Conservation (phyloP, 768 basidiomycete species). For the Boletellus sp. region DNA sequence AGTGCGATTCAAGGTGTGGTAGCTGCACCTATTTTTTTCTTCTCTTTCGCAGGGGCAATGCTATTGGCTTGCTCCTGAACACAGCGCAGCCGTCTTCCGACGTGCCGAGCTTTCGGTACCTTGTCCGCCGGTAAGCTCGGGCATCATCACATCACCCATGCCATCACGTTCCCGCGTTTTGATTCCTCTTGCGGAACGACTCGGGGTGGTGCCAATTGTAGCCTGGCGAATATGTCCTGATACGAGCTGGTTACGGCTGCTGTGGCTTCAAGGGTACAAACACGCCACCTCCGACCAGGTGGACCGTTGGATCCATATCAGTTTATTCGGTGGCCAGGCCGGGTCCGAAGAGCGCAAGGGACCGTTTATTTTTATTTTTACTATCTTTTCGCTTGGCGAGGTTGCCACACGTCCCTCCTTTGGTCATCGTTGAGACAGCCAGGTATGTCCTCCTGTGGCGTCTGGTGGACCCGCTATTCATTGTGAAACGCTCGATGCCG, state of each 20-base stretch:
- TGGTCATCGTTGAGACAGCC: neutral
- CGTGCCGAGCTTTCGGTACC: no score
- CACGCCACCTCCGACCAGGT: neutral
- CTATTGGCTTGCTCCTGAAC: no score
- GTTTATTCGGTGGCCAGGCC: constrained; percentile 7
- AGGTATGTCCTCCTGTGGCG: neutral
- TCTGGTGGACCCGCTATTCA: neutral
- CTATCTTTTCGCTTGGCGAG: neutral
- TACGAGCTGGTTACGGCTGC: neutral
- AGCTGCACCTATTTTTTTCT: no score
- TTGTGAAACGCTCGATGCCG: neutral
- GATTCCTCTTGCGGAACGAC: neutral
- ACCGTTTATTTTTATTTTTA: neutral
- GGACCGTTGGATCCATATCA: neutral
- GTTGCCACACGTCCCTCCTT: neutral
- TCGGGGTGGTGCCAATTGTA: neutral
- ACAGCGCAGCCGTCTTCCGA: no score
- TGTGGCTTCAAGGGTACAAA: neutral
- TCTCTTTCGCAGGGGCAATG: no score
- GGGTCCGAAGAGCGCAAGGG: neutral
- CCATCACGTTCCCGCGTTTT: neutral
- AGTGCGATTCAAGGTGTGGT: no score
- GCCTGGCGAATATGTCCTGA: neutral
- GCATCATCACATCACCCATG: neutral
- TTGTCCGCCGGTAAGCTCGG: no score